phyloP scores from a whole-genome alignment of 179 eudicot genomes.

The Sideroxylon spinosum region DNA sequence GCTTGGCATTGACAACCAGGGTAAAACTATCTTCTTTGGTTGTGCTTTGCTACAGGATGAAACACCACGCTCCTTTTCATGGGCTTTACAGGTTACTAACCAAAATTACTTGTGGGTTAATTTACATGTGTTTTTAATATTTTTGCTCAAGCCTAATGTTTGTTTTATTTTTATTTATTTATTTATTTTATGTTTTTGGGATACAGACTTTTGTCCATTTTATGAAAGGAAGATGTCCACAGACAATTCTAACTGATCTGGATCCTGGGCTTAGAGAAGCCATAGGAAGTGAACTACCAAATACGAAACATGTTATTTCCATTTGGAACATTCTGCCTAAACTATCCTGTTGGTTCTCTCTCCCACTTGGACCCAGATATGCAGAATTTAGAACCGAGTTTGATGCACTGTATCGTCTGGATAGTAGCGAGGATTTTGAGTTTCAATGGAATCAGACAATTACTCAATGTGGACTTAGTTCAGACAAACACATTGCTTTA shows the following conservation, averaged over 20 bases:
- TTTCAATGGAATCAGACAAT: slow-evolving; percentile 34
- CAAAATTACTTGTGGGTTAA: not conserved
- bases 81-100: slow-evolving; percentile 37
- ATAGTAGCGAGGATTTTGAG: slow-evolving; percentile 36
- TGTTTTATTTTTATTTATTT: not conserved
- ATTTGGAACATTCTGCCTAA: slow-evolving; percentile 33
- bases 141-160: not conserved
- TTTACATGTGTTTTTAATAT: slow-evolving; percentile 3
- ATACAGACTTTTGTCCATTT: slow-evolving; percentile 21
- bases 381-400: slow-evolving; percentile 33
- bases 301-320: slow-evolving; percentile 32
- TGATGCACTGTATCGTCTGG: slow-evolving; percentile 31
- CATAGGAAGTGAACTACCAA: slow-evolving; percentile 21
- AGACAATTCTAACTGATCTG: slow-evolving; percentile 21
- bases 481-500: slow-evolving; percentile 35
- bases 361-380: slow-evolving; percentile 33
- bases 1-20: slow-evolving; percentile 39
- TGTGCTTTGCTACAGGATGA: slow-evolving; percentile 42
- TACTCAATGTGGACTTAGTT: slow-evolving; percentile 28
- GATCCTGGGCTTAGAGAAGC: slow-evolving; percentile 23
- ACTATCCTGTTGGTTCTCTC: slow-evolving; percentile 39
- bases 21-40: slow-evolving; percentile 31
- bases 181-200: not conserved
- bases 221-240: slow-evolving; percentile 22
- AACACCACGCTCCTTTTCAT: slow-evolving; percentile 23